Evolutionary conservation across 2,329 filamentous ascomycete species (phyloP), one percentile per base, ranked within the genome.

Genomic region (Apiospora marii): DNA sequence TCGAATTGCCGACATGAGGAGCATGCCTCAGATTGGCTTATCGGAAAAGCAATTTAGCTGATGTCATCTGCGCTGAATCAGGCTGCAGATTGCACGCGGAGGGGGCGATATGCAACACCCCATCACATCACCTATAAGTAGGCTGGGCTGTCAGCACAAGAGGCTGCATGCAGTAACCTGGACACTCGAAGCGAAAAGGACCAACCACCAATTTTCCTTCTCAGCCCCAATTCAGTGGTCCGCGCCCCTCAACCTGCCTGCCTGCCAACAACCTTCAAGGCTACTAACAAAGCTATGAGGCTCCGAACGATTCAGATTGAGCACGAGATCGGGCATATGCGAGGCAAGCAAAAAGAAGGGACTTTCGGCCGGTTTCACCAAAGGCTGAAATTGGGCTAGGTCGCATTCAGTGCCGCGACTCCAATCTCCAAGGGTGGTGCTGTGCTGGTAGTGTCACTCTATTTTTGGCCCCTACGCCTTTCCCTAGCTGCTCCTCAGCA

Each of bases 221-320:
- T 61, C 53, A 37, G 53, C 53, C 53, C 34, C 53, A 22, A 19
- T 8, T 30, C 16, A 37, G 7, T 30, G 14, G 30, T 61, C 53
- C 53, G 34, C 27, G 51, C 44, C 44, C 44, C 16, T 30, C 22
- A 41, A 41, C 37, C 27, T 30, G 10, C 8, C 22, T 10, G 10
- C 37, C 27, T 30, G 10, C 8, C 37, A 41, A 10, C n/a, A 12
- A n/a, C 46, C 46, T n/a, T 22, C 46, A n/a, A 10, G n/a, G 19
- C 46, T 49, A n/a, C 44, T 6, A 10, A 41, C 37, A 6, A 48
- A 48, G 16, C 30, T 34, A 27, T 58, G 51, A 58, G 51, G 51
- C 51, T 58, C 51, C 34, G 51, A 19, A 30, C 27, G 51, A 58
- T 58, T 58, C 51, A 58, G 51, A 58, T 58, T 58, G 27, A 58